Evolutionary conservation across 1,139 yeast species (phyloP).

Genomic region (Pichia sp.): DNA sequence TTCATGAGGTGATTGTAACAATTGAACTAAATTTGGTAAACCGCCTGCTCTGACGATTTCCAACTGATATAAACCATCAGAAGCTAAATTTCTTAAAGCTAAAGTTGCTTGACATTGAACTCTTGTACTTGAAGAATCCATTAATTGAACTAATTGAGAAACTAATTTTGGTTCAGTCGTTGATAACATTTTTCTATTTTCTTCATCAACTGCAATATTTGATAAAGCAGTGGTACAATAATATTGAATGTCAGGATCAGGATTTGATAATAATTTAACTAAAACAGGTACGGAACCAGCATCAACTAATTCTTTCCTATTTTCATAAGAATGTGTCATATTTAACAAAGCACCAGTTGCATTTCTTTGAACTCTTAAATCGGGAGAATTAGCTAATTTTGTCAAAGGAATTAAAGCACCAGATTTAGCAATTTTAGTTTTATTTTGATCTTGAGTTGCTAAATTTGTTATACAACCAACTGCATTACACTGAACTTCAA

Average conservation of each 20-base stretch:
- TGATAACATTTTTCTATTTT: constrained; percentile 79
- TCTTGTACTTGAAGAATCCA: constrained; percentile 87
- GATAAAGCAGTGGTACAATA: constrained; percentile 97
- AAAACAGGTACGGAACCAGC: constrained; percentile 98
- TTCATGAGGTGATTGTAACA: constrained; percentile 83
- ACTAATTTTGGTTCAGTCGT: constrained; percentile 94
- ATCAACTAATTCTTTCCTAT: constrained; percentile 91
- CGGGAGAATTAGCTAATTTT: constrained; percentile 87
- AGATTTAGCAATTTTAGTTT: constrained; percentile 88
- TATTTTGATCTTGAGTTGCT: constrained; percentile 98
- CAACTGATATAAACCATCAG: constrained; percentile 87
- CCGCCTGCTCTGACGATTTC: constrained; percentile 97
- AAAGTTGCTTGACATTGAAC: constrained; percentile 98
- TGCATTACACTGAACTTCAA: constrained; percentile 98
- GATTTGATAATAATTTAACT: constrained; percentile 78
- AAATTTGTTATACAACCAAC: constrained; percentile 97
- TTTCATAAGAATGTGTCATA: constrained; percentile 97
- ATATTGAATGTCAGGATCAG: constrained; percentile 95
- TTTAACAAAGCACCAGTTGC: constrained; percentile 97
- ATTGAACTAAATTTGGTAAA: constrained; percentile 80
- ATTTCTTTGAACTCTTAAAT: constrained; percentile 92
- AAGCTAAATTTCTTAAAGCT: constrained; percentile 90
- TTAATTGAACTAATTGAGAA: constrained; percentile 74
- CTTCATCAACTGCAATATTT: constrained; percentile 94
- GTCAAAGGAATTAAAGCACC: constrained; percentile 97